These are phyloP conservation scores for Russula compacta DNA, from an alignment of 768 basidiomycete species.

Conservation along the genomic window DNA sequence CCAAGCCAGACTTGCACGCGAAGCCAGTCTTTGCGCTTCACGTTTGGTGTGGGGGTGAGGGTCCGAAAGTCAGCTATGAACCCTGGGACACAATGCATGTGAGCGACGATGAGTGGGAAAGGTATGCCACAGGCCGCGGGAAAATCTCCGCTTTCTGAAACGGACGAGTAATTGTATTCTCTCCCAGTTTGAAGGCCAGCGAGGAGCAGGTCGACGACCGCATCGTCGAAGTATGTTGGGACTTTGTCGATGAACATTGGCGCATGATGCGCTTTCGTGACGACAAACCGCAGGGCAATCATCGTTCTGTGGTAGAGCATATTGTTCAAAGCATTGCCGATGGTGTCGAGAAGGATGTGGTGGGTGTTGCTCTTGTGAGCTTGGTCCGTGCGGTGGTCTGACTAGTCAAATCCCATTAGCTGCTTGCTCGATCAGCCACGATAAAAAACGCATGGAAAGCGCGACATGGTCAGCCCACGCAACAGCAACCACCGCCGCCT, in stretches of 20 bases:
- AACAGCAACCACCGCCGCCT: conserved; percentile 13
- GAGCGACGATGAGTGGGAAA: conserved; percentile 88
- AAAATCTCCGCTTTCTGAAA: neutral
- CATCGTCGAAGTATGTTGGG: conserved; percentile 92
- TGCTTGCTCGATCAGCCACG: conserved; percentile 51
- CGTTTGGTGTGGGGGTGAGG: conserved; percentile 69
- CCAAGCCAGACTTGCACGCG: conserved; percentile 66
- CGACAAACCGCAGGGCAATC: conserved; percentile 92
- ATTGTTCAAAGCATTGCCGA: conserved; percentile 89
- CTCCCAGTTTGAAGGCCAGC: conserved; percentile 64
- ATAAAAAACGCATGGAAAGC: conserved; percentile 73
- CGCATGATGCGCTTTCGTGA: conserved; percentile 88
- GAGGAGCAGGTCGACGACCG: conserved; percentile 90
- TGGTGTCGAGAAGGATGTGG: conserved; percentile 84
- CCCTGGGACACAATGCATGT: conserved; percentile 80
- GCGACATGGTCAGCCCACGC: conserved; percentile 32
- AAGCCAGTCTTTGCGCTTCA: conserved; percentile 83
- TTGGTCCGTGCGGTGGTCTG: neutral
- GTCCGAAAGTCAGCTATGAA: conserved; percentile 54
- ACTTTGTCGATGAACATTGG: conserved; percentile 57
- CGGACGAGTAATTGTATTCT: neutral
- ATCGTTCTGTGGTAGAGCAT: conserved; percentile 71
- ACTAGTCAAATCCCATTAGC: conserved; percentile 32
- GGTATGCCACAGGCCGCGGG: conserved; percentile 40
- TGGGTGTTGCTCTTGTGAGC: conserved; percentile 31